Evolutionary conservation across 1,139 yeast genomes (phyloP), one percentile per base, ranked within the genome.

Genomic region (Nakaseomyces delphensis): DNA sequence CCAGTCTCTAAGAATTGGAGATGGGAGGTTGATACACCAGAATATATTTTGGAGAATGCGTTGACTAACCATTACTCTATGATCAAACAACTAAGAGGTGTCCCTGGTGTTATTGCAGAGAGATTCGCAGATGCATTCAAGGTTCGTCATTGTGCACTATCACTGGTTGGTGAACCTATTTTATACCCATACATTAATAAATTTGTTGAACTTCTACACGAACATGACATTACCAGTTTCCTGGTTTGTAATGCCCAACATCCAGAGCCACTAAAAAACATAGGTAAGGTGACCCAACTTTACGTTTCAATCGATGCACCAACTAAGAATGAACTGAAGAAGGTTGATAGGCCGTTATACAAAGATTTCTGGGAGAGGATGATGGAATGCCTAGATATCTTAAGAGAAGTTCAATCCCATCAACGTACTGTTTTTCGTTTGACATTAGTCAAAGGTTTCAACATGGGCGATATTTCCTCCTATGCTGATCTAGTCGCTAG

Each of bases 1-100:
- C 97, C 97, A 0, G 96, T 89, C 1, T 96, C 96, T 21, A 87
- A 94, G 37, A 82, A 82, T 54, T 87, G 96, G 96, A 72, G 96
- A 57, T 87, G 96, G 96, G 91, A 85, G 56, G 83, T 86, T 20
- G 96, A 87, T 62, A 79, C 83, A 18, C 96, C 96, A 0, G 91
- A 84, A 54, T 79, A 71, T 48, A 85, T 87, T 42, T 62, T 87
- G 49, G 77, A 82, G 42, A 96, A 96, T 27, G 96, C 96, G 1
- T 66, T 87, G 41, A 78, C 74, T 52, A 96, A 95, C 3, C 96
- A 87, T 60, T 87, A 87, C 63, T 78, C 83, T 48, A 87, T 87
- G 60, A 87, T 87, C 55, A 89, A 87, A 63, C 95, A 86, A 64
- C 77, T 87, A 89, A 73, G 94, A 60, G 96, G 96, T 47, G 94